Base-by-base conservation (phyloP, 1,139 yeast species). In the Suhomyces wounanorum region DNA sequence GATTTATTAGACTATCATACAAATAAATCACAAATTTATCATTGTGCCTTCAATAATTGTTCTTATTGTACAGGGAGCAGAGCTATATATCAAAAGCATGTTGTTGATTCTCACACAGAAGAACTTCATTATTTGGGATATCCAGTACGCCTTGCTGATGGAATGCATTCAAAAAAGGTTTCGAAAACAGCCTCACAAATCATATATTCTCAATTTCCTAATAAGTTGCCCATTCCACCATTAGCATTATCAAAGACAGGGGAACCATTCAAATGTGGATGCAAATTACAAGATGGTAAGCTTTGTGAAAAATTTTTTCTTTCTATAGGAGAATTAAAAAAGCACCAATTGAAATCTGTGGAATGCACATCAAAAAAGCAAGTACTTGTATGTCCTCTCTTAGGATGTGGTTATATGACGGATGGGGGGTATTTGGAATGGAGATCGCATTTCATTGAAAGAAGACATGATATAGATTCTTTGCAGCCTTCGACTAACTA, bases 351-450 rank as follows among this genome's bases (percentile, higher is more conserved):
- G 3, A 52, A 52, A 25, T 63, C 66, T 2, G 71, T 40, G 14
- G 14, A 38, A n/a, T 47, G 78, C 49, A 67, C 74, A 1, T 14
- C 54, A 9, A 66, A 63, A 49, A 61, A 57, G 14, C 77, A 70
- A 51, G 72, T 73, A 1, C 61, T 70, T 45, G 56, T 69, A 9
- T 75, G 80, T 54, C 79, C 80, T 1, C 52, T 75, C 21, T 57
- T 75, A 36, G 80, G 80, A 5, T 75, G 80, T 58, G 76, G 71
- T 3, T 74, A 58, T 53, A 66, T 70, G 65, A 72, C 78, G 0
- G 77, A 71, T 42, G 69, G 63, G 9, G 73, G 77, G 2, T 75
- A 71, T 53, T 50, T 59, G 14, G 69, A 64, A 30, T 73, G 73
- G 70, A 58, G 69, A 48, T 38, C 54, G 4, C 80, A 75, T 60